Evolutionary conservation across 179 eudicot genomes (phyloP).

Genomic region (Patellifolia procumbens): DNA sequence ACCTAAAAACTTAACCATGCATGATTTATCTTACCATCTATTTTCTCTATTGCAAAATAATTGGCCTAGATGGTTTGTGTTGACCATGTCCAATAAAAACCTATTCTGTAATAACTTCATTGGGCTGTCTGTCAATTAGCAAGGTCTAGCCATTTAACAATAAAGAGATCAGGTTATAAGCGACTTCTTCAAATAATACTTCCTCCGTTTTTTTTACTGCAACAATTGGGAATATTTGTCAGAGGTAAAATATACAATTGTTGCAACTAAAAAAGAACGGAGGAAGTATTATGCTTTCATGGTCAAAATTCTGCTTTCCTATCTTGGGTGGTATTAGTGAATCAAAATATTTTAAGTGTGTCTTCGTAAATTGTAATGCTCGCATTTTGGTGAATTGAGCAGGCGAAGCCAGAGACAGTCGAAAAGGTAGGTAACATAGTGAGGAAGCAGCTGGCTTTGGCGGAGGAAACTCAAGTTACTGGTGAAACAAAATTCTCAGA

Average conservation of each 20-base stretch:
- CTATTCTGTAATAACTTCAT: too few relatives aligned
- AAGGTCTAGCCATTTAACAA: too few relatives aligned
- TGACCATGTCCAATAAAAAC: too few relatives aligned
- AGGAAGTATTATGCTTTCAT: not conserved
- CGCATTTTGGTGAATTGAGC: conserved; percentile 9
- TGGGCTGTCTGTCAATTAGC: too few relatives aligned
- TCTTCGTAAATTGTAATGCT: not conserved
- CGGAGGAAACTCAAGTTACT: conserved; percentile 22
- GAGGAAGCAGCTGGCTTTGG: conserved; percentile 38
- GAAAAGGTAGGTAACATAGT: conserved; percentile 39
- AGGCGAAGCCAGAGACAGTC: conserved; percentile 48
- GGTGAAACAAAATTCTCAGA: conserved; percentile 40
- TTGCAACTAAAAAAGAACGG: too few relatives aligned
- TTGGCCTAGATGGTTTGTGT: too few relatives aligned
- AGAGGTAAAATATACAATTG: too few relatives aligned
- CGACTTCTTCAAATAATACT: not conserved
- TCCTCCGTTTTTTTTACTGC: too few relatives aligned
- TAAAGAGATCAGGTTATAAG: not conserved
- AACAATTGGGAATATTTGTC: too few relatives aligned
- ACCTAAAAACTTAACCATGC: too few relatives aligned
- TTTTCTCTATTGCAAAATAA: too few relatives aligned
- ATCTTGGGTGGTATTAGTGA: not conserved
- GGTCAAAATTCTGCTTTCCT: not conserved
- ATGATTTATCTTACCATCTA: too few relatives aligned
- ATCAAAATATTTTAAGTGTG: not conserved